Base-by-base conservation (phyloP, 306 rosid species). In the Carpinus viminea region DNA sequence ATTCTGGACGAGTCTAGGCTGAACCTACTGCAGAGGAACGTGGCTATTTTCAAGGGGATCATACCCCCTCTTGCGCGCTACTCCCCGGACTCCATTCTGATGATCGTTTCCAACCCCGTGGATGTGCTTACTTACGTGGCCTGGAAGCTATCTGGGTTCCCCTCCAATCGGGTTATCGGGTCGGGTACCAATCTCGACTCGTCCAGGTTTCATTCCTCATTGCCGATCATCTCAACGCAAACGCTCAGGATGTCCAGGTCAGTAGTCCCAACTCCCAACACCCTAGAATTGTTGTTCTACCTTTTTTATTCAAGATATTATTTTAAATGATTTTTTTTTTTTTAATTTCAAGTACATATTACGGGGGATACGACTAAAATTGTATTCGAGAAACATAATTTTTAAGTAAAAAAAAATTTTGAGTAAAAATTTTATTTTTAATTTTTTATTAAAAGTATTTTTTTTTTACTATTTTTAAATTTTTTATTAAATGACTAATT, bases 171-270 rank as follows among this genome's bases (percentile, higher is more conserved):
- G 6, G 98, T 94, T 34, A 53, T 94, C 46, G 98, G n/a, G n/a
- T n/a, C n/a, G n/a, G 98, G 98, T 20, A 94, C 98, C 16, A 94
- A 94, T 81, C 86, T 94, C 77, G 98, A 94, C 79, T 94, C 98
- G 0, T 94, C 98, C 13, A 83, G 98, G 68, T 94, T 94, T 26
- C 89, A 96, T 92, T 92, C 79, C 97, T 91, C 69, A 92, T 94
- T 2, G 98, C 98, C 1, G 97, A 94, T 76, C 97, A 94, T 84
- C 97, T 94, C 7, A 93, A 94, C 59, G 98, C 90, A 28, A 94
- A 89, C 11, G 97, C 98, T n/a, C 97, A 94, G n/a, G 98, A 94
- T 61, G 98, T 94, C 4, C 97, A 94, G 89, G 98, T 93, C n/a
- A 74, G n/a, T n/a, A 12, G 20, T 24, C 26, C 26, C 26, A 24